phyloP scores from a whole-genome alignment of 371 early-diverging fungal species.

The Gilbertella persicaria region DNA sequence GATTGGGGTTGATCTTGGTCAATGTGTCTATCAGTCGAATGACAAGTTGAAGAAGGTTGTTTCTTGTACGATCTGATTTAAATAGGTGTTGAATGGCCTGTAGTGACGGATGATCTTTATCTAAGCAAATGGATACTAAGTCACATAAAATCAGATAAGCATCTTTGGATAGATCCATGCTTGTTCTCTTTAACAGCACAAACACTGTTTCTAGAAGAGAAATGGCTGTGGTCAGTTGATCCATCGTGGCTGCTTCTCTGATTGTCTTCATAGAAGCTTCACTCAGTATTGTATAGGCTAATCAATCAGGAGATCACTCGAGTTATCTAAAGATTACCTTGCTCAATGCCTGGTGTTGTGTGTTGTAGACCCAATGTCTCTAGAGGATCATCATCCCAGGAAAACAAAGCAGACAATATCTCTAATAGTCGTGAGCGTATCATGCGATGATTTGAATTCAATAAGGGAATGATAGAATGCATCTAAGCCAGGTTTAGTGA shows the following conservation, averaged over 20 bases:
- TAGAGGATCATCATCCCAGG: slow-evolving; percentile 29
- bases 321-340: too few relatives aligned
- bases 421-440: slow-evolving; percentile 32
- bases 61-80: slow-evolving; percentile 4
- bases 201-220: neutral
- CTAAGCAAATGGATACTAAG: neutral
- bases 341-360: neutral
- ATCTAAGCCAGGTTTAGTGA: slow-evolving; percentile 6
- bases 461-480: slow-evolving; percentile 11
- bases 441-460: slow-evolving; percentile 21
- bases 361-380: slow-evolving; percentile 5
- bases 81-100: too few relatives aligned
- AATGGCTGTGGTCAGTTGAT: neutral
- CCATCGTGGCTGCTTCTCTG: neutral
- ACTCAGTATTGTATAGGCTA: neutral
- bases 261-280: neutral
- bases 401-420: slow-evolving; percentile 29
- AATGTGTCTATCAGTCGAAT: slow-evolving; percentile 2
- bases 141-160: neutral
- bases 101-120: too few relatives aligned
- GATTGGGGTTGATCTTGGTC: neutral
- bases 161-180: neutral
- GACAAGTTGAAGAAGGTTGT: slow-evolving; percentile 4
- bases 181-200: neutral
- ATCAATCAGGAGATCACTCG: neutral